phyloP scores from a whole-genome alignment of 2,329 filamentous ascomycete genomes.

The Aspergillus transmontanensis region DNA sequence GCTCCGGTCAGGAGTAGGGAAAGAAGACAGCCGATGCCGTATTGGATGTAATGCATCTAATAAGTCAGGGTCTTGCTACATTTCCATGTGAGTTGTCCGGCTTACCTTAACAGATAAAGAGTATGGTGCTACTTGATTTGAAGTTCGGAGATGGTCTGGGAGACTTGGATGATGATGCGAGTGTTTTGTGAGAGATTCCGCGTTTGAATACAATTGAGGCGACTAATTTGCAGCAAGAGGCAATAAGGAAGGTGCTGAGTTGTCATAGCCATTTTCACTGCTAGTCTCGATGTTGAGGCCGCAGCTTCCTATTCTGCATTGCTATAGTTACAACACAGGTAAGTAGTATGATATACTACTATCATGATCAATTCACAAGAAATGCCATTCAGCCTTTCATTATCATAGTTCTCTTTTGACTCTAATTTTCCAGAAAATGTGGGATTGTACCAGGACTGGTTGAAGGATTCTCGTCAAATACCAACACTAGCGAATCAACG shows the following conservation, averaged over 20 bases:
- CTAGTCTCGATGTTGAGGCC: neutral
- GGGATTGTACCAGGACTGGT: too few relatives aligned
- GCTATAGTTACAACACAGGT: too few relatives aligned
- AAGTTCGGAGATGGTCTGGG: neutral
- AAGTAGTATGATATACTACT: too few relatives aligned
- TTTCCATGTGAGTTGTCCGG: neutral
- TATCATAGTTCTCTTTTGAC: too few relatives aligned
- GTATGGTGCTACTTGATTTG: neutral
- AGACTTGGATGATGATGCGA: neutral
- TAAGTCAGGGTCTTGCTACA: neutral
- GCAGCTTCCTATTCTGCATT: neutral
- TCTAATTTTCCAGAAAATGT: too few relatives aligned
- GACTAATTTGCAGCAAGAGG: neutral
- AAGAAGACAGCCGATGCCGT: constrained; percentile 18
- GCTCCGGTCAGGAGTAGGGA: constrained; percentile 16
- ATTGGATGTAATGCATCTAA: constrained; percentile 25
- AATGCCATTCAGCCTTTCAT: too few relatives aligned
- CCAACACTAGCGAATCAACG: too few relatives aligned
- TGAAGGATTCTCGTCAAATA: too few relatives aligned
- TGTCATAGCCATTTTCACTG: neutral
- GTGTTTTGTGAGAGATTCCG: neutral
- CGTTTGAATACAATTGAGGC: neutral
- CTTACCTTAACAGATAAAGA: neutral
- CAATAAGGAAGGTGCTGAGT: neutral
- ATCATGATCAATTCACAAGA: too few relatives aligned